Evolutionary conservation across 2,329 filamentous ascomycete genomes (phyloP).

Genomic region (Penicillium hordei): DNA sequence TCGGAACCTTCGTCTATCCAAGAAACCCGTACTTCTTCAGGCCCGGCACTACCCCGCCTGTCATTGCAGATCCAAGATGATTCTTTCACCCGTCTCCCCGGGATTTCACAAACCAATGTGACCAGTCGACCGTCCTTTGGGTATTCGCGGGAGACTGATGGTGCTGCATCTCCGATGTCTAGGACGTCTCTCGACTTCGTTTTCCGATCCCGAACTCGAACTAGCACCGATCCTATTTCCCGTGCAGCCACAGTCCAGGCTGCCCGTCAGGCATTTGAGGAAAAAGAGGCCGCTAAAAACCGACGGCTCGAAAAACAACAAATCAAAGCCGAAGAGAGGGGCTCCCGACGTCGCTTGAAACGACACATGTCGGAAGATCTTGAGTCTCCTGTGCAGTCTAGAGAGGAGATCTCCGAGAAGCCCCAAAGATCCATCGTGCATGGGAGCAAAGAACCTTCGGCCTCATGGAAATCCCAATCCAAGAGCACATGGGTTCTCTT

Average conservation of each 20-base stretch:
- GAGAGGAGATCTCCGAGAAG: slow-evolving; percentile 26
- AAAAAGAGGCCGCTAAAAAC: slow-evolving; percentile 59
- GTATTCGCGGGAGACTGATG: slow-evolving; percentile 52
- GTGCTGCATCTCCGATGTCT: slow-evolving; percentile 54
- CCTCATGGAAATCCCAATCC: slow-evolving; percentile 34
- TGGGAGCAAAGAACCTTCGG: slow-evolving; percentile 14
- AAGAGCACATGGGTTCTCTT: slow-evolving; percentile 54
- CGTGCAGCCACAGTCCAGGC: slow-evolving; percentile 58
- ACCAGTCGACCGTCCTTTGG: slow-evolving; percentile 50
- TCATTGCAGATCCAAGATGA: slow-evolving; percentile 42
- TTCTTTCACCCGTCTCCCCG: slow-evolving; percentile 50
- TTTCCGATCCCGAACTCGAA: slow-evolving; percentile 51
- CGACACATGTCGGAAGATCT: slow-evolving; percentile 20
- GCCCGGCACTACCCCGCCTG: slow-evolving; percentile 28
- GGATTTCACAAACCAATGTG: slow-evolving; percentile 54
- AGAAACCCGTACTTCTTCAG: slow-evolving; percentile 32
- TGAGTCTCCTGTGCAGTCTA: slow-evolving; percentile 13
- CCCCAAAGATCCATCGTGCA: slow-evolving; percentile 3
- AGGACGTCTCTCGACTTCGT: slow-evolving; percentile 59
- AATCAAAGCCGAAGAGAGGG: slow-evolving; percentile 48
- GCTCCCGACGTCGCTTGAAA: slow-evolving; percentile 46
- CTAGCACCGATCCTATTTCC: slow-evolving; percentile 53
- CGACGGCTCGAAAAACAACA: slow-evolving; percentile 55
- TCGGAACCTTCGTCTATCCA: slow-evolving; percentile 35
- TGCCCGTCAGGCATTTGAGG: slow-evolving; percentile 57